Base-by-base conservation (phyloP, 768 basidiomycete species). In the Tricholoma terreum region DNA sequence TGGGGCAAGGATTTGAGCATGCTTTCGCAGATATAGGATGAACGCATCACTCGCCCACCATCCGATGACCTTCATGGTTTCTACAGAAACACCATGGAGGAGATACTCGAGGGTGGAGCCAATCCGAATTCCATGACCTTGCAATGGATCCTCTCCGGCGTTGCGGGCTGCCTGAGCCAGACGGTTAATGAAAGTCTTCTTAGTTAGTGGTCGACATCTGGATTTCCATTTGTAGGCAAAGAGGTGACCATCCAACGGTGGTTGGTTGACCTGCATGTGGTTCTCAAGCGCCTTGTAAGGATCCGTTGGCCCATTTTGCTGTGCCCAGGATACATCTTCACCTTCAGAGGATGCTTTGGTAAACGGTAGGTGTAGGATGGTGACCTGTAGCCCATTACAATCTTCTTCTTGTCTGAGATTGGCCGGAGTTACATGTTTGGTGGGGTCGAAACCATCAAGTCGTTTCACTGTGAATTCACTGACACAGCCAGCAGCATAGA, bases 401-500 rank as follows among this genome's bases (percentile, higher is more conserved):
- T 40, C 38, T 17, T 40, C n/a, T 17, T 40, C 38, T n/a, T 40
- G 3, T 17, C 38, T 40, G n/a, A 40, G 38, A 11, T 40, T 40
- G 38, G 31, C 31, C 10, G 31, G 31, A 10, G 31, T 33, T 10
- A 33, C 31, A 33, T 33, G 31, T 10, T 33, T 33, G 31, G 31
- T 10, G 5, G 31, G 31, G 31, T 33, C 31, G 10, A 33, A 33
- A 10, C 31, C 31, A 10, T 33, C 31, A 10, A 33, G 31, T 33
- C 31, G 10, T 33, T 33, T 33, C 31, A 33, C n/a, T n/a, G n/a
- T n/a, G n/a, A n/a, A n/a, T n/a, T n/a, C n/a, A n/a, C n/a, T n/a
- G n/a, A n/a, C n/a, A 6, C 10, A 10, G 5, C 56, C 58, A 1
- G 54, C 56, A 1, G 60, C 17, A 27, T 60, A 72, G 54, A 65